Evolutionary conservation across 2,329 filamentous ascomycete genomes (phyloP).

Genomic region (Colletotrichum agaves): DNA sequence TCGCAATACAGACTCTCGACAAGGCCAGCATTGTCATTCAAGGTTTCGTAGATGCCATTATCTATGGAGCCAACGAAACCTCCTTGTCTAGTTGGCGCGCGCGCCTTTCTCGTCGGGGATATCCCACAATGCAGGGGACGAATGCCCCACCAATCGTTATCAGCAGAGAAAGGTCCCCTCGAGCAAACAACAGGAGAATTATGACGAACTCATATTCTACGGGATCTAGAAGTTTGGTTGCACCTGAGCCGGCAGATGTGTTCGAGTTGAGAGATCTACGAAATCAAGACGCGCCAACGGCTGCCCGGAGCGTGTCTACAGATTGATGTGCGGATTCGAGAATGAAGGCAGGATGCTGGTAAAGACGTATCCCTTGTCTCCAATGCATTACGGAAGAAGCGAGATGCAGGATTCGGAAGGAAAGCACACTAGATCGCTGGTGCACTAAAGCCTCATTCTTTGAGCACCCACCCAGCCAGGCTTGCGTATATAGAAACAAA

Average conservation of each 20-base stretch:
- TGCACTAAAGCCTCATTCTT: no score
- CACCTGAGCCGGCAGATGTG: not conserved
- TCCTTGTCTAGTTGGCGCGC: conserved; percentile 24
- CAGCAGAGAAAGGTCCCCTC: not conserved
- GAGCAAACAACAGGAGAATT: not conserved
- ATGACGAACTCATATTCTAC: not conserved
- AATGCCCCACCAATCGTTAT: not conserved
- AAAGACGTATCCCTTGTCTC: no score
- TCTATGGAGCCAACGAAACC: conserved; percentile 47
- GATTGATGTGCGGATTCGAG: not conserved
- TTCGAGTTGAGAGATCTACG: conserved; percentile 15
- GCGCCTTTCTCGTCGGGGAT: not conserved
- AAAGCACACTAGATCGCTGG: no score
- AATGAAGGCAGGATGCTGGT: no score
- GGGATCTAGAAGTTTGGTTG: not conserved
- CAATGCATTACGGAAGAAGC: no score
- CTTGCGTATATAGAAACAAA: no score
- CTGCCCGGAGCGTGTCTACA: not conserved
- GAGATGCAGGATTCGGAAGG: no score
- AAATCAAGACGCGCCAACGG: not conserved
- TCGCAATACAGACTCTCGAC: conserved; percentile 49
- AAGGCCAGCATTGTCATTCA: conserved; percentile 54
- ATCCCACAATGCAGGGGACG: not conserved
- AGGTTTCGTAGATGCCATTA: conserved; percentile 53
- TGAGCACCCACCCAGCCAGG: no score